Evolutionary conservation across 176 grass and related monocot genomes (phyloP).

Genomic region (Carex pumila): DNA sequence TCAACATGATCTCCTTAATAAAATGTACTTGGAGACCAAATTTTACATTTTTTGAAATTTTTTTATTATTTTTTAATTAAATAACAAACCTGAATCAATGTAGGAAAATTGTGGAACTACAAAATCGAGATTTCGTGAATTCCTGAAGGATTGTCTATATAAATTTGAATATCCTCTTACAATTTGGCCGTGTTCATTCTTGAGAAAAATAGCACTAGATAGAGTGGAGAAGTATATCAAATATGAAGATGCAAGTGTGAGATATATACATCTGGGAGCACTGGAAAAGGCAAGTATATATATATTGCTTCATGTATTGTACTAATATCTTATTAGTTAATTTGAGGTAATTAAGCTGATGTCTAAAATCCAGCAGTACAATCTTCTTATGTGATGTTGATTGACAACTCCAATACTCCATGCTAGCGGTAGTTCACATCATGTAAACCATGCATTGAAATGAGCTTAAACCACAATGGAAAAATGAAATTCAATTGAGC

Average conservation of each 20-base stretch:
- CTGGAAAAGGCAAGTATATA: constrained; percentile 19
- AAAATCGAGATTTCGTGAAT: constrained; percentile 38
- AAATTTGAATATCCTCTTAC: constrained; percentile 51
- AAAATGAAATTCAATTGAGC: neutral
- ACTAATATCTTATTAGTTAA: neutral
- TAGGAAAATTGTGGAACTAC: constrained; percentile 48
- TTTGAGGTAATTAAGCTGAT: neutral
- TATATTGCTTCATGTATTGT: neutral
- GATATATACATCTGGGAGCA: constrained; percentile 36
- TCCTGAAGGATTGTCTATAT: constrained; percentile 37
- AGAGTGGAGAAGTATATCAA: constrained; percentile 35
- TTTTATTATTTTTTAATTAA: too few species aligned
- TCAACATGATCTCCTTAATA: too few species aligned
- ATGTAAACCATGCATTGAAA: neutral
- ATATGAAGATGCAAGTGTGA: constrained; percentile 61
- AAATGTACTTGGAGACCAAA: too few species aligned
- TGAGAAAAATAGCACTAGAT: constrained; percentile 43
- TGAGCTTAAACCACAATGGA: too few species aligned
- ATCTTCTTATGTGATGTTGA: neutral
- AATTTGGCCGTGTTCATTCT: constrained; percentile 36
- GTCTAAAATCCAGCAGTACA: neutral
- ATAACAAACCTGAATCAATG: neutral
- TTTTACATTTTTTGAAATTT: too few species aligned
- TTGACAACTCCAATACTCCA: neutral
- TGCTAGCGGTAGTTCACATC: neutral